phyloP scores from a whole-genome alignment of 768 basidiomycete species.

The Ramaria sp. region DNA sequence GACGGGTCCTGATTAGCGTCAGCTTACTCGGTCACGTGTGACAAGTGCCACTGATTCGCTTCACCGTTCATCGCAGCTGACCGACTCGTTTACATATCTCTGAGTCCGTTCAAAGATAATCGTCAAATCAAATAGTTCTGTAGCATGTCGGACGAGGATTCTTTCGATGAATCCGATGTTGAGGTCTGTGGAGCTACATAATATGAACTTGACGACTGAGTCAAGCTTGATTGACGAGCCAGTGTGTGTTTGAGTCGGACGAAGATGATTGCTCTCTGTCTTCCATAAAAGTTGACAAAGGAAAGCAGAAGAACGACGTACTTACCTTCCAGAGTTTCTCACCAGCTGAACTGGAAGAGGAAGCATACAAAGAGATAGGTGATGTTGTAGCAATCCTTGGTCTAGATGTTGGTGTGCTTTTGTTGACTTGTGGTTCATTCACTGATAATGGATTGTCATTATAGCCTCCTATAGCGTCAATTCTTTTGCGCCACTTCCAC shows the following conservation, averaged over 20 bases:
- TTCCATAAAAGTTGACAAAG: conserved; percentile 15
- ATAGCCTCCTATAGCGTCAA: conserved; percentile 9
- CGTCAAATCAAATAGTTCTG: too few species aligned
- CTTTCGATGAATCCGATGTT: conserved; percentile 6
- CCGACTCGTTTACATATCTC: too few species aligned
- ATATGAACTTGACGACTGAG: background rate
- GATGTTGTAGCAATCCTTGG: conserved; percentile 20
- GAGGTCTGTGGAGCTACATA: background rate
- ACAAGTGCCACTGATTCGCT: too few species aligned
- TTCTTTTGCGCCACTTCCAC: conserved; percentile 12
- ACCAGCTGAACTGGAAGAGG: conserved; percentile 14
- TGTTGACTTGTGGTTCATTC: background rate
- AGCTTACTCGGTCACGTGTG: too few species aligned
- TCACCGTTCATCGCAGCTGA: too few species aligned
- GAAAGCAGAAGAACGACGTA: conserved; percentile 15
- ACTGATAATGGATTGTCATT: background rate
- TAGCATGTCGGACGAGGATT: conserved; percentile 8
- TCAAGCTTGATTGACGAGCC: background rate
- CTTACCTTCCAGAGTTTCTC: conserved; percentile 17
- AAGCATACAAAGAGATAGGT: conserved; percentile 16
- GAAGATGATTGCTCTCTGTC: conserved; percentile 16
- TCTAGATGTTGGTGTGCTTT: conserved; percentile 17
- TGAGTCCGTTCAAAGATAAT: too few species aligned
- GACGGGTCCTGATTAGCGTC: background rate
- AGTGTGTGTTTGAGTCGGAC: background rate